Conservation (phyloP, 2,329 filamentous ascomycete species). For the Laburnicola sp. region DNA sequence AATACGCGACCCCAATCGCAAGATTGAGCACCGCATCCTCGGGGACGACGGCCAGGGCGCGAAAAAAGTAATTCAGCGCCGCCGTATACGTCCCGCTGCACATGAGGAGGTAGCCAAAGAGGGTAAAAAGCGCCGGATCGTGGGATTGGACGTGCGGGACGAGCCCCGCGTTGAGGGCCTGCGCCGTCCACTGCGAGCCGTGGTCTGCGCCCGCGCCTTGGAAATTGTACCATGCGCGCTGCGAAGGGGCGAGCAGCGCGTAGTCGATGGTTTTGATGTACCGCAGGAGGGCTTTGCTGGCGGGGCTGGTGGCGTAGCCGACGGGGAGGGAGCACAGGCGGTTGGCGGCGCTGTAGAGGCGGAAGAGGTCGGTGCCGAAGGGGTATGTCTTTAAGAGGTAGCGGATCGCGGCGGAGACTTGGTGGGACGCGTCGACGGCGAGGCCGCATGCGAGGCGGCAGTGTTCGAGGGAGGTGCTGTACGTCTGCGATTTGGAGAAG, state of each 20-base stretch:
- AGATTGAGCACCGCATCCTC: conserved; percentile 78
- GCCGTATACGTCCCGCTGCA: conserved; percentile 80
- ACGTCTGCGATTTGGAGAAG: conserved; percentile 71
- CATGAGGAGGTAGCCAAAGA: conserved; percentile 89
- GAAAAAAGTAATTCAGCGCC: conserved; percentile 84
- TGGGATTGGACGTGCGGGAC: conserved; percentile 46
- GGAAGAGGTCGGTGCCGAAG: conserved; percentile 79
- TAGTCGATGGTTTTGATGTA: conserved; percentile 90
- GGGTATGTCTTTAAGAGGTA: conserved; percentile 83
- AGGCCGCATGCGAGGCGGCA: conserved; percentile 85
- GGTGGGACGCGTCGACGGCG: conserved; percentile 74
- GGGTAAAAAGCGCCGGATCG: conserved; percentile 79
- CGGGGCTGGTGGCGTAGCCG: conserved; percentile 76
- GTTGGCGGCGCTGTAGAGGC: conserved; percentile 78
- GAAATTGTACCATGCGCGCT: conserved; percentile 51
- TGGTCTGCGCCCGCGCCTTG: conserved; percentile 26
- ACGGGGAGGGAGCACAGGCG: conserved; percentile 73
- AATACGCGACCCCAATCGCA: conserved; percentile 72
- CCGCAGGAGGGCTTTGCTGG: conserved; percentile 87
- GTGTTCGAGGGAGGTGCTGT: conserved; percentile 72
- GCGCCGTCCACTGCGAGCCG: conserved; percentile 45
- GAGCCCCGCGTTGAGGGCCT: conserved; percentile 44
- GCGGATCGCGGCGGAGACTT: conserved; percentile 72
- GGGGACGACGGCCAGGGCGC: conserved; percentile 67
- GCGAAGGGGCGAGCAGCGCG: conserved; percentile 58